Percentiles rank a stretch among this genome's conserved stretches.
Conservation (phyloP, 495 filamentous ascomycete species). For the Aspergillus kassunensis region DNA sequence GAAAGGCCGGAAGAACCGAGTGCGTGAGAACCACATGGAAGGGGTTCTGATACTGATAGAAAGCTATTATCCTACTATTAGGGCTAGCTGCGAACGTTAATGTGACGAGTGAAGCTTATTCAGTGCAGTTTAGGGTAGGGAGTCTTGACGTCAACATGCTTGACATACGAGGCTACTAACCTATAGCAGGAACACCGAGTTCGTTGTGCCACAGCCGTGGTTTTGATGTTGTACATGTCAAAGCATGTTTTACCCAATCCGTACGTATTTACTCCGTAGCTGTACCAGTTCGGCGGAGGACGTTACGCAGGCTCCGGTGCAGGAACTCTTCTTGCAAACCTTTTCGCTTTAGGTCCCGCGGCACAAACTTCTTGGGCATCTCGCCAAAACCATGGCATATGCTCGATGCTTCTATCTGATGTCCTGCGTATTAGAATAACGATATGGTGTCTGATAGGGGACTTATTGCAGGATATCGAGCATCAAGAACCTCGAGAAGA, state of each 20-base stretch:
- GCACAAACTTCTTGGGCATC: constrained; percentile 21
- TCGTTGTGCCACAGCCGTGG: constrained; percentile 29
- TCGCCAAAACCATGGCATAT: constrained; percentile 7
- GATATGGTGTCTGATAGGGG: too few relatives aligned
- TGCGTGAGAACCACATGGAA: constrained; percentile 36
- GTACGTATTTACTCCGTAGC: too few relatives aligned
- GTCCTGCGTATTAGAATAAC: too few relatives aligned
- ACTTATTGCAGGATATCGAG: too few relatives aligned
- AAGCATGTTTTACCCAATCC: constrained; percentile 15
- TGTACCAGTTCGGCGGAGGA: constrained; percentile 31
- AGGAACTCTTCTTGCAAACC: constrained; percentile 32
- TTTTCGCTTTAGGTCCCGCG: constrained; percentile 20
- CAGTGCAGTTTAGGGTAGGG: too few relatives aligned
- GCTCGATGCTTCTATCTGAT: constrained; percentile 24
- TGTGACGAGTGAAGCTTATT: constrained; percentile 29
- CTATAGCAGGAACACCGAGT: constrained; percentile 20
- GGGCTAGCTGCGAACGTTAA: constrained; percentile 8
- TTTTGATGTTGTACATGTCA: constrained; percentile 37
- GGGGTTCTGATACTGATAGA: too few relatives aligned
- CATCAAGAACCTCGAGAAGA: constrained; percentile 6
- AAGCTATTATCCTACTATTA: too few relatives aligned
- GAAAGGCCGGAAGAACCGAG: constrained; percentile 28
- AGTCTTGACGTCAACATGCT: constrained; percentile 30
- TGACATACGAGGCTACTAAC: constrained; percentile 34
- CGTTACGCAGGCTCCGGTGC: constrained; percentile 37